Conservation (phyloP, 2,329 filamentous ascomycete species). For the Cordyceps farinosa region DNA sequence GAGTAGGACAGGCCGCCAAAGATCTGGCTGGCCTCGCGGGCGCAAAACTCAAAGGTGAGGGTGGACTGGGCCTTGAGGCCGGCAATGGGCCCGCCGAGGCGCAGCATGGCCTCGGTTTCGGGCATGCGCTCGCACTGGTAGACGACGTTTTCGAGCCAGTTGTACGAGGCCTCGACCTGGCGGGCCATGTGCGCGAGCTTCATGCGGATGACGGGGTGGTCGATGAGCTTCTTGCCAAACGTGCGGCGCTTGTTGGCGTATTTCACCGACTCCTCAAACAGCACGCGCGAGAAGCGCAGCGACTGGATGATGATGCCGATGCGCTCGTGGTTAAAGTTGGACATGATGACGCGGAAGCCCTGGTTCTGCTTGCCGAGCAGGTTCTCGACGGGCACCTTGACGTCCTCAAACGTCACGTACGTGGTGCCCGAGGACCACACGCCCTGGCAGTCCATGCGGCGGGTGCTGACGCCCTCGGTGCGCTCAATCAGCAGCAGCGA, state of each 20-base stretch:
- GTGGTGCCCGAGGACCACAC: slow-evolving; percentile 94
- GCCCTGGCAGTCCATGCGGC: slow-evolving; percentile 97
- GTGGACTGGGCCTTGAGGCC: slow-evolving; percentile 91
- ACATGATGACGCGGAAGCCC: slow-evolving; percentile 99
- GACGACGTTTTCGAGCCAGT: slow-evolving; percentile 93
- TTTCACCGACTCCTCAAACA: slow-evolving; percentile 93
- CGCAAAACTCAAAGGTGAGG: slow-evolving; percentile 95
- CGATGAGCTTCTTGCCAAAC: slow-evolving; percentile 93
- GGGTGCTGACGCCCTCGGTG: slow-evolving; percentile 80
- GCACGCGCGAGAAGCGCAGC: slow-evolving; percentile 90
- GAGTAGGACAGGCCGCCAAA: slow-evolving; percentile 93
- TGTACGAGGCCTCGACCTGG: slow-evolving; percentile 95
- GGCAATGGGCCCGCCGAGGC: slow-evolving; percentile 91
- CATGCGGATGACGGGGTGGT: slow-evolving; percentile 94
- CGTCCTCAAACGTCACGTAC: slow-evolving; percentile 97
- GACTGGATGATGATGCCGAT: slow-evolving; percentile 99
- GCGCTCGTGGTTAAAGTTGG: slow-evolving; percentile 99
- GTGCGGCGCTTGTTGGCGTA: slow-evolving; percentile 97
- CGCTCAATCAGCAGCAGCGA: slow-evolving; percentile 91
- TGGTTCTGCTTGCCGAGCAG: slow-evolving; percentile 96
- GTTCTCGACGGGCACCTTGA: slow-evolving; percentile 99
- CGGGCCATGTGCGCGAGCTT: slow-evolving; percentile 98
- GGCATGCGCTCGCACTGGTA: slow-evolving; percentile 92
- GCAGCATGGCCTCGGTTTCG: slow-evolving; percentile 92
- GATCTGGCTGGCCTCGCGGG: slow-evolving; percentile 93